Conservation (phyloP, 495 filamentous ascomycete genomes). For the Penicillium paxilli region DNA sequence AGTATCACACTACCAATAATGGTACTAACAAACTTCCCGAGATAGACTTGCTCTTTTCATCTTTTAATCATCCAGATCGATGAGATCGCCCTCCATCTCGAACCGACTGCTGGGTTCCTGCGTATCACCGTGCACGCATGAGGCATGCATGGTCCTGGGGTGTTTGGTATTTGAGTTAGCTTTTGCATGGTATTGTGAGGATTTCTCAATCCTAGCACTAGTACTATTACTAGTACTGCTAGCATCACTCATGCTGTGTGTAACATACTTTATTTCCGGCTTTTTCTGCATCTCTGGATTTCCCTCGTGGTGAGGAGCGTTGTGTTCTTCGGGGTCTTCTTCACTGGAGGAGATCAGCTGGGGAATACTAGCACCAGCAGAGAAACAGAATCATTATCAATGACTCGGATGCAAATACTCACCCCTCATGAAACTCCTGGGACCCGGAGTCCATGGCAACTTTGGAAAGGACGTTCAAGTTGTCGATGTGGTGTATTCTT, state of each 20-base stretch:
- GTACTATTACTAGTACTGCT: no score
- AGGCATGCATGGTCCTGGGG: conserved; percentile 5
- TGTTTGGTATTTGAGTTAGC: no score
- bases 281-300: background rate
- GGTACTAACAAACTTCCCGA: no score
- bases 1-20: background rate
- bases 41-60: background rate
- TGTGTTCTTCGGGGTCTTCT: background rate
- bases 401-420: background rate
- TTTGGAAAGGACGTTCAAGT: background rate
- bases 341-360: background rate
- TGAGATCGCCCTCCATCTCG: background rate
- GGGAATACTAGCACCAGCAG: no score
- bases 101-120: background rate
- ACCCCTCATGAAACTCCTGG: background rate
- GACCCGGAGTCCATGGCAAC: background rate
- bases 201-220: no score
- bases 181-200: no score
- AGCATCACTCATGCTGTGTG: background rate
- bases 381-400: background rate
- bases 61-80: background rate
- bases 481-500: background rate
- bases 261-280: background rate
- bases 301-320: background rate
- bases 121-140: background rate